Percentiles rank a stretch among this genome's conserved stretches.
Conservation (phyloP, 768 basidiomycete species). For the Pulveroboletus frians region DNA sequence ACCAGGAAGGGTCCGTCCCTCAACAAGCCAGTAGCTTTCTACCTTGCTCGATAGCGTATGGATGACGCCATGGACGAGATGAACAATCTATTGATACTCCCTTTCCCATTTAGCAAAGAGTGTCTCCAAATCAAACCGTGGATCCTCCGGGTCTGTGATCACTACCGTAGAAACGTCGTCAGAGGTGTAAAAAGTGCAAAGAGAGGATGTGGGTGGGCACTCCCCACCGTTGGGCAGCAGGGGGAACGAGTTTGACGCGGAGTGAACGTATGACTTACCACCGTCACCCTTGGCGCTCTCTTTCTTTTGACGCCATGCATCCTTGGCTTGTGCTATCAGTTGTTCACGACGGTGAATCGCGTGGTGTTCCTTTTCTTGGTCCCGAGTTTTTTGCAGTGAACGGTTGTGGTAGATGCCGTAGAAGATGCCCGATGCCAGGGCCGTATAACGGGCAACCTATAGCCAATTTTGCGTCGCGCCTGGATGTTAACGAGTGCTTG, state of each 20-base stretch:
- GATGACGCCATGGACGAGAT: slow-evolving; percentile 10
- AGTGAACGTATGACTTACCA: slow-evolving; percentile 41
- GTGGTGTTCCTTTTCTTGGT: slow-evolving; percentile 69
- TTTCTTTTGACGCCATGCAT: slow-evolving; percentile 83
- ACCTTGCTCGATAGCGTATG: slow-evolving; percentile 21
- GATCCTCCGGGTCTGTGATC: slow-evolving; percentile 90
- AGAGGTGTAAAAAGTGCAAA: slow-evolving; percentile 2
- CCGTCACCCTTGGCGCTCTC: slow-evolving; percentile 45
- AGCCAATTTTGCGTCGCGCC: neutral
- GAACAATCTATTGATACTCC: slow-evolving; percentile 48
- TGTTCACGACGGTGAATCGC: slow-evolving; percentile 70
- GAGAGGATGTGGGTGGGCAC: neutral
- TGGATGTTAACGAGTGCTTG: slow-evolving; percentile 1
- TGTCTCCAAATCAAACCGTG: slow-evolving; percentile 94
- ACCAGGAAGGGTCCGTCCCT: neutral
- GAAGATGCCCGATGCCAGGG: slow-evolving; percentile 77
- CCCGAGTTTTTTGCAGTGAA: slow-evolving; percentile 77
- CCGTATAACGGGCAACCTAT: slow-evolving; percentile 92
- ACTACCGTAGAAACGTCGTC: slow-evolving; percentile 44
- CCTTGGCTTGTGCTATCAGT: slow-evolving; percentile 80
- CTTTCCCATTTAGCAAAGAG: slow-evolving; percentile 72
- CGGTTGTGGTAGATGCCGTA: slow-evolving; percentile 93
- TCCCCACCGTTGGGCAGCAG: neutral
- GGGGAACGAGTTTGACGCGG: neutral
- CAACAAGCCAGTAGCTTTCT: slow-evolving; percentile 3